These are phyloP conservation scores for Aspergillus sp. DNA, from an alignment of 2,329 filamentous ascomycete species.

Conservation along the genomic window DNA sequence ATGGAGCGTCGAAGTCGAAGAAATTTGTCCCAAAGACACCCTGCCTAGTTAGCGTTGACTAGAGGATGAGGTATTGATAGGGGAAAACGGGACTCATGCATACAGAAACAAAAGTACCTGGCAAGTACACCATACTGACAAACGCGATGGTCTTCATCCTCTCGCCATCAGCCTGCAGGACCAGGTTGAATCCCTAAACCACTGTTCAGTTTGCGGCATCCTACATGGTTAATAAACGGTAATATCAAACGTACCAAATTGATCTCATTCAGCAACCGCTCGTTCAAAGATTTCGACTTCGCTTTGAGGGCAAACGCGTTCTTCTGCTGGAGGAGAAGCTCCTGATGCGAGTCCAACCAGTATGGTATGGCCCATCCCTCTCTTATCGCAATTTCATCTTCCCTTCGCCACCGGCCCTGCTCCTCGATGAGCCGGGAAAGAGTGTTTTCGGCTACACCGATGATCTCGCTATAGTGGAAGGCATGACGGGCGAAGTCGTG, in stretches of 20 bases:
- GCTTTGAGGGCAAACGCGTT: constrained; percentile 22
- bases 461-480: constrained; percentile 32
- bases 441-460: constrained; percentile 31
- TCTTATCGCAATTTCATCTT: background rate
- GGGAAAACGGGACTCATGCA: background rate
- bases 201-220: too few species aligned
- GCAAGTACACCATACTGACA: constrained; percentile 28
- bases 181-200: constrained; percentile 28
- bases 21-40: constrained; percentile 37
- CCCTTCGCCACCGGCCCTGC: constrained; percentile 14
- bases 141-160: constrained; percentile 31
- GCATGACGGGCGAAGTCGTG: constrained; percentile 34
- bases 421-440: constrained; percentile 23
- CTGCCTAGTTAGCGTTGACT: constrained; percentile 3
- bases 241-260: too few species aligned
- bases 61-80: background rate
- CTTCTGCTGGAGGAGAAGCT: constrained; percentile 13
- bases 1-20: constrained; percentile 25
- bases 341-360: constrained; percentile 10
- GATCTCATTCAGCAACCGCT: constrained; percentile 34
- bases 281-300: constrained; percentile 27
- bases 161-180: constrained; percentile 30
- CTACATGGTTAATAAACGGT: too few species aligned
- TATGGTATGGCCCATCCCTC: background rate
- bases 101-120: constrained; percentile 30